These are phyloP conservation scores for Penicilliopsis zonata DNA, from an alignment of 495 filamentous ascomycete genomes.

Conservation along the genomic window DNA sequence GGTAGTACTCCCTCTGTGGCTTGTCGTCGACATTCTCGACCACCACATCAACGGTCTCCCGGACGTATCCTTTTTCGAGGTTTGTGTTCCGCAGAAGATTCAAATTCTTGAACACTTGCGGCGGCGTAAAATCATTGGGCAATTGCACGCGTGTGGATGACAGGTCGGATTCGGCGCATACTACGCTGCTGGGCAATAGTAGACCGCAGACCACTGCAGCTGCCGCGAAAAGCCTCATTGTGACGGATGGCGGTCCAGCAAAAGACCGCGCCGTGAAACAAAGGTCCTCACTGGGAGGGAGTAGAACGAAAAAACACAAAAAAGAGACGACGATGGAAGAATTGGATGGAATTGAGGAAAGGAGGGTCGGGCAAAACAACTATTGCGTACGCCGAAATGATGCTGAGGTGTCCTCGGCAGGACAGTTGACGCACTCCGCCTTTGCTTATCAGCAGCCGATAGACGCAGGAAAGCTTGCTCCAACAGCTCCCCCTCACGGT, in stretches of 20 bases:
- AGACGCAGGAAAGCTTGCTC: constrained; percentile 3
- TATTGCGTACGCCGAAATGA: constrained; percentile 7
- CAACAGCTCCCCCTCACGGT: constrained; percentile 16
- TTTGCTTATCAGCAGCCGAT: constrained; percentile 22
- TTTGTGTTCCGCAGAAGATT: constrained; percentile 87
- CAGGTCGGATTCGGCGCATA: constrained; percentile 19
- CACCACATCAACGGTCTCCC: constrained; percentile 84
- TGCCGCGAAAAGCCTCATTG: constrained; percentile 33
- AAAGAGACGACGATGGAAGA: too few species aligned
- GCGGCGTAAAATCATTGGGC: constrained; percentile 66
- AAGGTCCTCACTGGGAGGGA: constrained; percentile 15
- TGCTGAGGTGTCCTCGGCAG: constrained; percentile 33
- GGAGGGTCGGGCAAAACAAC: constrained; percentile 7
- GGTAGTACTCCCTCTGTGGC: constrained; percentile 77
- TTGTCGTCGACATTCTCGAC: constrained; percentile 74
- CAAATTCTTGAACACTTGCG: constrained; percentile 80
- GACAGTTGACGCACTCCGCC: constrained; percentile 16
- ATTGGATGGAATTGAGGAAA: constrained; percentile 6
- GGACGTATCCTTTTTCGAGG: constrained; percentile 79
- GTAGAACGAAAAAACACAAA: constrained; percentile 7
- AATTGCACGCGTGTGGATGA: constrained; percentile 16
- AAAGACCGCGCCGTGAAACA: constrained; percentile 15
- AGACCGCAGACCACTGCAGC: constrained; percentile 27
- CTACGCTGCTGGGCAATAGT: constrained; percentile 21
- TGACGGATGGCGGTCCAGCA: constrained; percentile 12